Percentiles rank a stretch among this genome's conserved stretches.
phyloP scores from a whole-genome alignment of 2,329 filamentous ascomycete species.

The Aspergillus hortae region DNA sequence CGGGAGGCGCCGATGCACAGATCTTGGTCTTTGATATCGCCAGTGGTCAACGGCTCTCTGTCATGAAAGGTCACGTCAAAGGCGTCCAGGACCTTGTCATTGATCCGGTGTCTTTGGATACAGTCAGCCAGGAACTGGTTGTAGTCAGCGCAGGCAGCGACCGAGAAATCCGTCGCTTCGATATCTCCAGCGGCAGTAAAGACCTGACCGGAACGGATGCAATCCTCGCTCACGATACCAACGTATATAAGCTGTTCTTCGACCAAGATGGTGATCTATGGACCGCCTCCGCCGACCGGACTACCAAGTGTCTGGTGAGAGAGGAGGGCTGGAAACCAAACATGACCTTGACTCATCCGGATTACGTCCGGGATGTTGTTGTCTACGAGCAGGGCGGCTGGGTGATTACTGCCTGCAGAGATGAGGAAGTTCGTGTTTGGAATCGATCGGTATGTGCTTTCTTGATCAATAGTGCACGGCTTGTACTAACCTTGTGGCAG shows the following conservation, averaged over 20 bases:
- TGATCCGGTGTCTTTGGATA: constrained; percentile 60
- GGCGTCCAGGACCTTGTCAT: constrained; percentile 76
- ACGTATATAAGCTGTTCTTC: constrained; percentile 77
- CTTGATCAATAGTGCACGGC: neutral
- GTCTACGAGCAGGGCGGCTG: constrained; percentile 67
- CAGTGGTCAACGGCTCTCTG: constrained; percentile 66
- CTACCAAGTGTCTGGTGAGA: constrained; percentile 73
- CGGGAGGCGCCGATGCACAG: constrained; percentile 73
- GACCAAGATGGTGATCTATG: constrained; percentile 73
- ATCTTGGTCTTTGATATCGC: constrained; percentile 79
- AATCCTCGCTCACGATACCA: constrained; percentile 83
- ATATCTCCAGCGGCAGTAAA: constrained; percentile 27
- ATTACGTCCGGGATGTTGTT: constrained; percentile 82
- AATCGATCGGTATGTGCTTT: constrained; percentile 52
- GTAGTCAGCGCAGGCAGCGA: constrained; percentile 80
- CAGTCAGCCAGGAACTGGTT: constrained; percentile 41
- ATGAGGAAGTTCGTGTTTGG: constrained; percentile 92
- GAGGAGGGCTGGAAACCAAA: constrained; percentile 66
- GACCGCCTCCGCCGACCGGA: constrained; percentile 91
- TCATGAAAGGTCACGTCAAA: constrained; percentile 72
- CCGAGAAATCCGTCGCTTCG: constrained; percentile 69
- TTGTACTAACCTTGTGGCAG: constrained; percentile 35
- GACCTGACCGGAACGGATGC: constrained; percentile 57
- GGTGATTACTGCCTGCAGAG: constrained; percentile 82
- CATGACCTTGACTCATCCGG: constrained; percentile 72